These are phyloP conservation scores for Lactarius psammicola DNA, from an alignment of 768 basidiomycete species.

Conservation along the genomic window DNA sequence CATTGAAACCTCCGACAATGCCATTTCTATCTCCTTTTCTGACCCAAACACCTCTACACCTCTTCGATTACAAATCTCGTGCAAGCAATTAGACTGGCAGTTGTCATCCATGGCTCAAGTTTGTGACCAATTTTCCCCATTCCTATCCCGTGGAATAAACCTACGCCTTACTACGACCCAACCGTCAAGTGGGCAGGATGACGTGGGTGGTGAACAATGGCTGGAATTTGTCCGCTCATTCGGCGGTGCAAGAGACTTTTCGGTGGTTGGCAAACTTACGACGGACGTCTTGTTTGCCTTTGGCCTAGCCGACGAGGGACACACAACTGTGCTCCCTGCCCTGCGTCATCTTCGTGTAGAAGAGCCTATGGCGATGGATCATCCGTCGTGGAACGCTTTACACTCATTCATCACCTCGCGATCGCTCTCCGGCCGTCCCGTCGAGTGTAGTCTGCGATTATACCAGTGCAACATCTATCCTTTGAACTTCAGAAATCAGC, in stretches of 20 bases:
- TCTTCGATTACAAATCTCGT: not conserved
- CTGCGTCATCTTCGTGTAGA: not conserved
- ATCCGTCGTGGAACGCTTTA: not conserved
- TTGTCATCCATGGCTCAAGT: not conserved
- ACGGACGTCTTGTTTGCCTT: not conserved
- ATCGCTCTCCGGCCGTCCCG: not conserved
- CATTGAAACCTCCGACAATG: no score
- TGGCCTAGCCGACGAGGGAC: not conserved
- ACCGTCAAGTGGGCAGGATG: not conserved
- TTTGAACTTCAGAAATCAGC: rapidly evolving
- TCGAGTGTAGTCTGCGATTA: not conserved
- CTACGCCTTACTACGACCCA: not conserved
- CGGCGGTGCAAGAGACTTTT: not conserved
- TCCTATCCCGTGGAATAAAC: not conserved
- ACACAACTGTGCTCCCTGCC: not conserved
- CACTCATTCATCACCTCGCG: not conserved
- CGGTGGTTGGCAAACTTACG: not conserved
- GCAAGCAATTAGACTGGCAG: not conserved
- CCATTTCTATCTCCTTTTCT: not conserved
- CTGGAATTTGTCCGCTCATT: not conserved
- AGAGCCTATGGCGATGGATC: not conserved
- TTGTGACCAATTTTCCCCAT: not conserved
- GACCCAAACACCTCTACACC: not conserved
- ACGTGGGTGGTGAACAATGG: not conserved
- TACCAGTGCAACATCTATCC: not conserved